A percentile compares a stretch with the other conserved stretches of the same genome.
Conservation (phyloP, 345 rosid species). For the Sonneratia caseolaris region DNA sequence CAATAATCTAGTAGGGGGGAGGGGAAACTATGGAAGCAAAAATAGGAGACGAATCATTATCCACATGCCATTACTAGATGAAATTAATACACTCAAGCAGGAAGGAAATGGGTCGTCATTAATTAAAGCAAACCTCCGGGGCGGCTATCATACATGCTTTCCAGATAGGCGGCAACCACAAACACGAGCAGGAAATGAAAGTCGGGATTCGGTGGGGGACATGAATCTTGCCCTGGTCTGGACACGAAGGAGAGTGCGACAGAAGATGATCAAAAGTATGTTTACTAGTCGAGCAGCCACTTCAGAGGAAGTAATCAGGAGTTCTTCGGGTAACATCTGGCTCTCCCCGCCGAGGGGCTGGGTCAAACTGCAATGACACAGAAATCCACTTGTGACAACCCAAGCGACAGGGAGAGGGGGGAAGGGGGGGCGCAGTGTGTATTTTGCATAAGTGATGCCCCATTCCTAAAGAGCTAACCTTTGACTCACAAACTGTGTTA, state of each 20-base stretch:
- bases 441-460: too few relatives aligned
- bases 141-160: neutral
- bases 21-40: neutral
- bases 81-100: neutral
- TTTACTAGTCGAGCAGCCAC: conserved; percentile 2
- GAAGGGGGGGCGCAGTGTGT: neutral
- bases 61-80: neutral
- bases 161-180: conserved; percentile 1
- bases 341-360: conserved; percentile 98
- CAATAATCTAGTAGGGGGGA: neutral
- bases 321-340: conserved; percentile 96
- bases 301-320: conserved; percentile 85
- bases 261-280: neutral
- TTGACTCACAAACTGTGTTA: too few relatives aligned
- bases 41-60: neutral
- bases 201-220: neutral
- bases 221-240: neutral
- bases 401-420: neutral
- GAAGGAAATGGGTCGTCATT: neutral
- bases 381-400: neutral
- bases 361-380: conserved; percentile 42
- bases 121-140: conserved; percentile 1
- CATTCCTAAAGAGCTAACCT: too few relatives aligned
- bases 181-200: neutral
- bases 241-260: neutral